These are phyloP conservation scores for Coleophoma eucalyptorum DNA, from an alignment of 2,329 filamentous ascomycete species.

Conservation along the genomic window DNA sequence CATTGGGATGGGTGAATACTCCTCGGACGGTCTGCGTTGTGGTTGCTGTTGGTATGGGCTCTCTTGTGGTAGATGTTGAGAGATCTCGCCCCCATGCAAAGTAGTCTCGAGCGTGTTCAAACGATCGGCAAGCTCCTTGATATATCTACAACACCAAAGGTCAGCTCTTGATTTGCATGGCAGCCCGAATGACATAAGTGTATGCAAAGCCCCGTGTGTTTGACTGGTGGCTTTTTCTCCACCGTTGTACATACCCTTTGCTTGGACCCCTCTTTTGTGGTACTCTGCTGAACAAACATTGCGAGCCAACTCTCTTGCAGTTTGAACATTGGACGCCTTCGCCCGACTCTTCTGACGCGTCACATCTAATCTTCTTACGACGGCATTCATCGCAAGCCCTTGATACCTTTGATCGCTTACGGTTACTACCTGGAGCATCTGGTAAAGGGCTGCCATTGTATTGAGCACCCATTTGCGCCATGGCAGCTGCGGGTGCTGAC, in stretches of 20 bases:
- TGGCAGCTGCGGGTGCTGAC: slow-evolving; percentile 15
- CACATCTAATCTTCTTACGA: slow-evolving; percentile 86
- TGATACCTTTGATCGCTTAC: slow-evolving; percentile 82
- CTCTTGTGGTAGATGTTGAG: slow-evolving; percentile 35
- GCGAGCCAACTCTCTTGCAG: slow-evolving; percentile 71
- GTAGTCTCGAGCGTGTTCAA: slow-evolving; percentile 80
- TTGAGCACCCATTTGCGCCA: slow-evolving; percentile 39
- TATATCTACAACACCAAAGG: slow-evolving; percentile 55
- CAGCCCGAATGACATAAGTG: slow-evolving; percentile 3
- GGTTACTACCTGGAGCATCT: slow-evolving; percentile 46
- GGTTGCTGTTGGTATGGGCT: slow-evolving; percentile 24
- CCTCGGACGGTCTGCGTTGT: slow-evolving; percentile 38
- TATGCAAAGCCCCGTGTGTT: neutral
- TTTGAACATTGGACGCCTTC: slow-evolving; percentile 71
- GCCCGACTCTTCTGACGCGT: slow-evolving; percentile 71
- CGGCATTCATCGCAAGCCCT: slow-evolving; percentile 86
- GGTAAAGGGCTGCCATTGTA: slow-evolving; percentile 28
- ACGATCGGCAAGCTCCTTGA: slow-evolving; percentile 85
- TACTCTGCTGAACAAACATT: slow-evolving; percentile 80
- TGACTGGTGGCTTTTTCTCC: neutral
- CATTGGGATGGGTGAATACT: slow-evolving; percentile 47
- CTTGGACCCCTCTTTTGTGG: slow-evolving; percentile 86
- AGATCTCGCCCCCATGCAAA: slow-evolving; percentile 52
- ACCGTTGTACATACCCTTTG: slow-evolving; percentile 62
- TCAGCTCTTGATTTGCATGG: slow-evolving; percentile 13